Percentiles rank a stretch among this genome's conserved stretches.
Conservation (phyloP, 768 basidiomycete species). For the Symmetrospora coprosmae region DNA sequence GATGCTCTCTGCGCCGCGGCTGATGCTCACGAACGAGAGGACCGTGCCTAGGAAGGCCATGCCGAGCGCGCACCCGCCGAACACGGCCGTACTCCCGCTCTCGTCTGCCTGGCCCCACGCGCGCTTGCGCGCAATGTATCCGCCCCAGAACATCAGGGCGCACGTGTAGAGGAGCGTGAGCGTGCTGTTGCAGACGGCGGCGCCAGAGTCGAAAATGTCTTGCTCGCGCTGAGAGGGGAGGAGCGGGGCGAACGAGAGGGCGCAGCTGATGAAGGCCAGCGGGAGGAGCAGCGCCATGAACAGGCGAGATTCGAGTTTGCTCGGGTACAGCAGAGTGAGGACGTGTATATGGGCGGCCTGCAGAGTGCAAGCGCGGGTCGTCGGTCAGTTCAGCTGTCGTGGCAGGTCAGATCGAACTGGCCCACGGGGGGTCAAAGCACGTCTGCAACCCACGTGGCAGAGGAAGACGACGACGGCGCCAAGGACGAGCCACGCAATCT, state of each 20-base stretch:
- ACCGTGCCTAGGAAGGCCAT: slow-evolving; percentile 71
- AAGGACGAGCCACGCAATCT: slow-evolving; percentile 71
- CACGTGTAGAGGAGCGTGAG: slow-evolving; percentile 86
- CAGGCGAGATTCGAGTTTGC: slow-evolving; percentile 66
- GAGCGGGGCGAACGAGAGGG: slow-evolving; percentile 70
- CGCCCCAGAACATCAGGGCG: slow-evolving; percentile 83
- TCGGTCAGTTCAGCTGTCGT: too few species aligned
- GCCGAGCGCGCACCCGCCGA: slow-evolving; percentile 66
- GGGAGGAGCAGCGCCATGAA: slow-evolving; percentile 74
- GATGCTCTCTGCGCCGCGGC: slow-evolving; percentile 46
- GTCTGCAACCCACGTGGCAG: slow-evolving; percentile 53
- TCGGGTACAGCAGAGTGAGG: slow-evolving; percentile 85
- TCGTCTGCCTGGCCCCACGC: slow-evolving; percentile 63
- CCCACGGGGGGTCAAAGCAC: neutral
- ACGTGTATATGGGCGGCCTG: slow-evolving; percentile 97
- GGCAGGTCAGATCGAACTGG: neutral
- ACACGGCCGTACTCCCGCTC: slow-evolving; percentile 88
- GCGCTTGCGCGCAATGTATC: slow-evolving; percentile 68
- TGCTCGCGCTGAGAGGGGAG: slow-evolving; percentile 41
- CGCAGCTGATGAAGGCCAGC: slow-evolving; percentile 65
- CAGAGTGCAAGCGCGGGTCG: too few species aligned
- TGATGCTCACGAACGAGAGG: slow-evolving; percentile 78
- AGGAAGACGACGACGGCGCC: slow-evolving; percentile 69
- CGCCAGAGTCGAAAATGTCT: slow-evolving; percentile 55
- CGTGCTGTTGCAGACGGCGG: slow-evolving; percentile 90